Evolutionary conservation across 2,329 filamentous ascomycete species (phyloP).

Genomic region (Colletotrichum theobromicola): DNA sequence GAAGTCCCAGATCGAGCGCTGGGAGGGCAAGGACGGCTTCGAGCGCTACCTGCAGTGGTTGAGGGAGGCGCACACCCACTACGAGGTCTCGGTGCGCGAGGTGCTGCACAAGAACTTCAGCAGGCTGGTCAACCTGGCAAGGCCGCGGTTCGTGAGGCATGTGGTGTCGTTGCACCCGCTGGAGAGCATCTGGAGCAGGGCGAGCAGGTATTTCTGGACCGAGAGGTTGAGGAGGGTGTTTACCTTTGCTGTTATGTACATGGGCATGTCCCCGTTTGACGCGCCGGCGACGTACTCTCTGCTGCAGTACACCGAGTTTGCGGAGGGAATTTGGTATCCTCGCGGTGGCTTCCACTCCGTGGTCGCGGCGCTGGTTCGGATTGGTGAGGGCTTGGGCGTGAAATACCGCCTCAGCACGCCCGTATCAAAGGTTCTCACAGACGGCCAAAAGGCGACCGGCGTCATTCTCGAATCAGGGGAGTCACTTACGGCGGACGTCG

Average conservation of each 20-base stretch:
- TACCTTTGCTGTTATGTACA: constrained; percentile 82
- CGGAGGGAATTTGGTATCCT: constrained; percentile 80
- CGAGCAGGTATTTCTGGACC: constrained; percentile 71
- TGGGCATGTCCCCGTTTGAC: constrained; percentile 81
- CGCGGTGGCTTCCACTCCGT: constrained; percentile 73
- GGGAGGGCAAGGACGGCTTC: constrained; percentile 75
- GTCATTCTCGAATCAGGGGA: constrained; percentile 65
- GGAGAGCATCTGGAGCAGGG: constrained; percentile 71
- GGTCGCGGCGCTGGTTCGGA: constrained; percentile 65
- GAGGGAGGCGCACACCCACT: constrained; percentile 71
- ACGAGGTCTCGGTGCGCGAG: constrained; percentile 69
- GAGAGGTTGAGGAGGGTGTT: constrained; percentile 74
- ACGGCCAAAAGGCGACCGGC: constrained; percentile 60
- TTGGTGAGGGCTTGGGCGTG: constrained; percentile 67
- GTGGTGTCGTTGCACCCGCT: constrained; percentile 71
- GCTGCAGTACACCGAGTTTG: constrained; percentile 76
- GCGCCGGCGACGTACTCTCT: constrained; percentile 77
- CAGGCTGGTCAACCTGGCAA: constrained; percentile 60
- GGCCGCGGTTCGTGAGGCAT: constrained; percentile 62
- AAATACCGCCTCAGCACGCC: constrained; percentile 65
- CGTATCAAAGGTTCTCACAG: constrained; percentile 61
- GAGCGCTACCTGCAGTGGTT: constrained; percentile 71
- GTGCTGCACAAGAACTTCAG: constrained; percentile 73
- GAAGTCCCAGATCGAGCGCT: constrained; percentile 75
- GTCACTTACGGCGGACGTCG: constrained; percentile 65